phyloP scores from a whole-genome alignment of 768 basidiomycete genomes.

The Lactifluus echinatus region DNA sequence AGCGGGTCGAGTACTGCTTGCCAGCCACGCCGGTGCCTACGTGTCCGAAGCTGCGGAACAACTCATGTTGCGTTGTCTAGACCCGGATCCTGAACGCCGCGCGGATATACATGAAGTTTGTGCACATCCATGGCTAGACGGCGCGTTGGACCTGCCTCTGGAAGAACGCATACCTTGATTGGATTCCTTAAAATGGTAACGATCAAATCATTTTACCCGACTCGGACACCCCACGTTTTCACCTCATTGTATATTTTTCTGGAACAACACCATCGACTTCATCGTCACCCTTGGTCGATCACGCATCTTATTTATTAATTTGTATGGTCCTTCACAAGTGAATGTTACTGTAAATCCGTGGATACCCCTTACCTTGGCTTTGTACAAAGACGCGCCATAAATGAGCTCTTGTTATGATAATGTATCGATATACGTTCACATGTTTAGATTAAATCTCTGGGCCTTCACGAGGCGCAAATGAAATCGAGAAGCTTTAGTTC shows the following conservation, averaged over 20 bases:
- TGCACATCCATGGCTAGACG: constrained; percentile 71
- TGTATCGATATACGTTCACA: constrained; percentile 11
- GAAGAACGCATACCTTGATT: constrained; percentile 14
- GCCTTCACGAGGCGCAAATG: neutral
- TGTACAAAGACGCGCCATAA: constrained; percentile 8
- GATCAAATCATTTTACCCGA: constrained; percentile 1
- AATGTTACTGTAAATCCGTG: constrained; percentile 14
- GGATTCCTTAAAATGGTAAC: neutral
- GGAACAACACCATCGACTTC: constrained; percentile 3
- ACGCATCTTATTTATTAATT: constrained; percentile 18
- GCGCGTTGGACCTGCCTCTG: constrained; percentile 24
- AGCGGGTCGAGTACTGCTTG: constrained; percentile 50
- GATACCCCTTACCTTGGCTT: constrained; percentile 18
- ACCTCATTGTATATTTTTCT: constrained; percentile 11
- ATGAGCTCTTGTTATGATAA: constrained; percentile 16
- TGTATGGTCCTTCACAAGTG: constrained; percentile 9
- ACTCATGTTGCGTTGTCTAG: constrained; percentile 70
- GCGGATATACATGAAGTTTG: constrained; percentile 78
- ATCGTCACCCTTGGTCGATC: neutral
- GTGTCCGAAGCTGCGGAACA: constrained; percentile 37
- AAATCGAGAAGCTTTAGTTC: neutral
- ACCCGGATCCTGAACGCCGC: constrained; percentile 72
- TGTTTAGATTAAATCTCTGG: constrained; percentile 4
- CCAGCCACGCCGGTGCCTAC: constrained; percentile 16
- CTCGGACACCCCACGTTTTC: constrained; percentile 7